Evolutionary conservation across 129 eudicot genomes (phyloP), one percentile per base, ranked within the genome.

Genomic region (Daucus carota): DNA sequence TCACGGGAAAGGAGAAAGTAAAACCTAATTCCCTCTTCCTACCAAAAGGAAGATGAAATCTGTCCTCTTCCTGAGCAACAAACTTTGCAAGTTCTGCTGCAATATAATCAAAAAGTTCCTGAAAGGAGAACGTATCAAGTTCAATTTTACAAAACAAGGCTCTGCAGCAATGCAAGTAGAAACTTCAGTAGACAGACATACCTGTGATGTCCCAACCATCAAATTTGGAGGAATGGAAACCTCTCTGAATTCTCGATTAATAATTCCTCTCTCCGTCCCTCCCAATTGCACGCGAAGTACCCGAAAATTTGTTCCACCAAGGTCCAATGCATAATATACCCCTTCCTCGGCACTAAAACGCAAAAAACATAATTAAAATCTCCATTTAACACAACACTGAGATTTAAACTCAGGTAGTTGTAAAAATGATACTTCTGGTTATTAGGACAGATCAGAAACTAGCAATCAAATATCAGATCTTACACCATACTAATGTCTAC

Each of bases 281-380:
- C 86, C 86, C 78, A 94, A 85, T 72, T 89, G 96, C 36, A 94
- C 96, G 29, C 96, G 87, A 84, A 94, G 34, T 54, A 94, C 98
- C 32, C 96, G 86, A 70, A 94, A 94, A 76, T 94, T 94, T 83
- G 98, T 91, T 41, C 98, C 98, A 33, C 98, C 98, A 73, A 94
- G 97, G 83, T 94, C 98, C 84, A 94, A 76, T 17, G 96, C 97
- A 78, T 94, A 94, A 83, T 82, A 94, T 77, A 87, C 88, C 42
- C 98, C 98, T 81, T 81, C 80, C 86, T 93, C 98, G 34, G 85
- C 87, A 69, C 98, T 93, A 75, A 77, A 81, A 59, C 59, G 70
- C 15, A 76, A 73, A 33, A 33, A 47, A 38, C 75, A 22, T 31
- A 59, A 67, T 40, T 16, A 48, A 42, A 75, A 70, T 32, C n/a